A percentile compares a stretch with the other conserved stretches of the same genome.
Evolutionary conservation across 2,329 filamentous ascomycete species (phyloP).

Genomic region (Arthrinium puccinioides): DNA sequence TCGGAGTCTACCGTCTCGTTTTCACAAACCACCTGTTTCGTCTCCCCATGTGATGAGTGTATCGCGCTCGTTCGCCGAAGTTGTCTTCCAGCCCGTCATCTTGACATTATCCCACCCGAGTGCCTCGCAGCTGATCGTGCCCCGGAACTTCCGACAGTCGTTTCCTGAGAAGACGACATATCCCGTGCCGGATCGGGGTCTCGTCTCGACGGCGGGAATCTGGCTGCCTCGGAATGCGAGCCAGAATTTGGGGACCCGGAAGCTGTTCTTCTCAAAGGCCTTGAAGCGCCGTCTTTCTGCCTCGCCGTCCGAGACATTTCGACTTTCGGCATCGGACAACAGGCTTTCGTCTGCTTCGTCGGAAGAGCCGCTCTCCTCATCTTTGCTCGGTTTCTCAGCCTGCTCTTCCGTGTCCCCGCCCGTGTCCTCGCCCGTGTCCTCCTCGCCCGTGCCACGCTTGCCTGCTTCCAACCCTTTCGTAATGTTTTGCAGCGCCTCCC

Average conservation of each 20-base stretch:
- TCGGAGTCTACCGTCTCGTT: too few relatives aligned
- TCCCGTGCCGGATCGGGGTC: constrained; percentile 7
- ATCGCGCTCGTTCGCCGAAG: constrained; percentile 9
- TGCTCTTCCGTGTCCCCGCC: not conserved
- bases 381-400: not conserved
- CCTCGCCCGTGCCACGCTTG: not conserved
- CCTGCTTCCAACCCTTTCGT: not conserved
- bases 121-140: constrained; percentile 14
- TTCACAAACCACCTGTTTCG: too few relatives aligned
- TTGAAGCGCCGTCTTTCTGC: constrained; percentile 7
- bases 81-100: constrained; percentile 11
- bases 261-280: constrained; percentile 16
- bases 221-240: constrained; percentile 10
- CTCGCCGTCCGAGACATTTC: not conserved
- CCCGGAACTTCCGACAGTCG: constrained; percentile 15
- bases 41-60: too few relatives aligned
- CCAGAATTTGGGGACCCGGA: constrained; percentile 18
- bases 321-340: not conserved
- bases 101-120: constrained; percentile 14
- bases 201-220: not conserved
- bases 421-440: not conserved
- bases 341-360: constrained; percentile 6
- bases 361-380: not conserved
- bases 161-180: constrained; percentile 18
- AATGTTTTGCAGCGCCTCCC: constrained; percentile 9